Base-by-base conservation (phyloP, 441 rosid species). In the Gossypium trilobum region DNA sequence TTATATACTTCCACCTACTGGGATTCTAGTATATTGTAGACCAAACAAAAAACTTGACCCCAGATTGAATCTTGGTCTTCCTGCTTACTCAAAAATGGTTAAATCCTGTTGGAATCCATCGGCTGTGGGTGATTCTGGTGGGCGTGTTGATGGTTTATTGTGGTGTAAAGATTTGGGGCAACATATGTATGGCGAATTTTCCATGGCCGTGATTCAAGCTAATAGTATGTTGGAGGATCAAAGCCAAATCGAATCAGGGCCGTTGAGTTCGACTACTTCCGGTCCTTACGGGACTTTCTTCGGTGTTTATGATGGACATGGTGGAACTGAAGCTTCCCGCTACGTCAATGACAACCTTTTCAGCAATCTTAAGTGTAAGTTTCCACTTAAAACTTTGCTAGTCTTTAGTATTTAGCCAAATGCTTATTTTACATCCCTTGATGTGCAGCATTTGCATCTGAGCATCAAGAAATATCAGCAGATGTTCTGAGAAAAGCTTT, bases 281-380 rank as follows among this genome's bases (percentile, higher is more conserved):
- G 82, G 86, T 59, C 85, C 90, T 68, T 81, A 70, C 1, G 97
- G 93, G 27, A 88, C 92, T 13, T 87, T 89, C 50, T 75, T 91
- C 67, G 93, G 98, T 9, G 85, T 93, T 1, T 88, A 91, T 57
- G 98, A 93, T 82, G 98, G 96, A 14, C 98, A 91, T 79, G 97
- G 87, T 72, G 97, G 98, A 61, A 75, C 85, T 14, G 91, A 91
- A 72, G 84, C 96, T 77, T 83, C 96, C 3, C 78, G 78, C 51
- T 93, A 87, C 75, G 70, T 90, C 79, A 81, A 71, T 23, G 80
- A 82, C 81, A 89, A 83, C 69, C 84, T 91, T 61, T 91, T 86
- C 82, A 33, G 68, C 74, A 85, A 90, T 56, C 79, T 93, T 75
- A 87, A 85, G 82, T 80, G 96, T 91, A 89, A 58, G 87, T 64